A percentile compares a stretch with the other conserved stretches of the same genome.
phyloP scores from a whole-genome alignment of 1,284 basidiomycete species.

The Cutaneotrichosporon arboriforme region DNA sequence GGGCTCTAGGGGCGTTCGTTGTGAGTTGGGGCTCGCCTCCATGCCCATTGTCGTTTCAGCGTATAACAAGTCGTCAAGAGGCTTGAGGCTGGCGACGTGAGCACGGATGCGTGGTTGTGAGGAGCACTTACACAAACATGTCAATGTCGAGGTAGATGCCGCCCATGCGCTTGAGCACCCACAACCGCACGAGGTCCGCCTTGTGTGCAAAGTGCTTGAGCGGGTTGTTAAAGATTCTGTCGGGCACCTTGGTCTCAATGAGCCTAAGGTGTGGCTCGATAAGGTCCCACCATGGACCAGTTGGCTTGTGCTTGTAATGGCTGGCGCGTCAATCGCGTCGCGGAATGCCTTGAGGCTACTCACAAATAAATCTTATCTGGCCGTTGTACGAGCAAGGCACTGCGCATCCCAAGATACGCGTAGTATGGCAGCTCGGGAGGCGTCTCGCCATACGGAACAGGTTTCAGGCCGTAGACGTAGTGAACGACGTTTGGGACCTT shows the following conservation, averaged over 20 bases:
- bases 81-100: constrained; percentile 22
- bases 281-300: constrained; percentile 47
- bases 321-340: constrained; percentile 16
- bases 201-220: constrained; percentile 43
- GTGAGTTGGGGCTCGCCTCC: constrained; percentile 46
- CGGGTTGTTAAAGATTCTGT: constrained; percentile 26
- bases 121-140: constrained; percentile 37
- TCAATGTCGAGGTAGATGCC: constrained; percentile 54
- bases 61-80: constrained; percentile 42
- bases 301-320: constrained; percentile 46
- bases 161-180: constrained; percentile 44
- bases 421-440: constrained; percentile 48
- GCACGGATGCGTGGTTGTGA: background rate
- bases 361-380: constrained; percentile 48
- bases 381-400: constrained; percentile 46
- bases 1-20: constrained; percentile 34
- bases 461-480: constrained; percentile 48
- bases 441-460: constrained; percentile 24
- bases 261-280: constrained; percentile 42
- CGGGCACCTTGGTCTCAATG: constrained; percentile 35
- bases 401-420: constrained; percentile 49
- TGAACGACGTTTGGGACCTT: constrained; percentile 45
- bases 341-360: constrained; percentile 15
- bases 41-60: constrained; percentile 49
- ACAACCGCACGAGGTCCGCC: constrained; percentile 43